Conservation (phyloP, 2,329 filamentous ascomycete species). For the Didymella sp. region DNA sequence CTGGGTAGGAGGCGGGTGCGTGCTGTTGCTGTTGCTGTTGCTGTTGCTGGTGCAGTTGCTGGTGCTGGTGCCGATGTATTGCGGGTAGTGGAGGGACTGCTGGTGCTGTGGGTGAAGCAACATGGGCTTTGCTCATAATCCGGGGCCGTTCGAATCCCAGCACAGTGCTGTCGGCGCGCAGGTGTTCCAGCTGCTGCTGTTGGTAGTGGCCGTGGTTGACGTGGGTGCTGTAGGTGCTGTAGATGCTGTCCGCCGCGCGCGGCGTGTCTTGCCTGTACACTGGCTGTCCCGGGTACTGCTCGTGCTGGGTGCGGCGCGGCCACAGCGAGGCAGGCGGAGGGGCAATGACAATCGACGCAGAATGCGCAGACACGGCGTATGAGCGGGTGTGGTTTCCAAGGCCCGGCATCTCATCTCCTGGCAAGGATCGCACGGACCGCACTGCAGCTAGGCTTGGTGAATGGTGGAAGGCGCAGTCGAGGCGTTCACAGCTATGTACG, state of each 20-base stretch:
- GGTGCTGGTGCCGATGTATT: too few species aligned
- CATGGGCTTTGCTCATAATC: slow-evolving; percentile 19
- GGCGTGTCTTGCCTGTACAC: background rate
- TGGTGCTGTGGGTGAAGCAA: slow-evolving; percentile 4
- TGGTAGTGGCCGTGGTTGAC: background rate
- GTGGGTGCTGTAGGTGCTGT: background rate
- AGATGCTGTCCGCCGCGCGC: slow-evolving; percentile 1
- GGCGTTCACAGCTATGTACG: slow-evolving; percentile 3
- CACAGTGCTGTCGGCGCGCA: slow-evolving; percentile 21
- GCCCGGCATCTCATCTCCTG: slow-evolving; percentile 3
- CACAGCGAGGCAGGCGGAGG: slow-evolving; percentile 19
- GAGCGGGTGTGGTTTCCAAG: background rate
- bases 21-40: too few species aligned
- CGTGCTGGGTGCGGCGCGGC: slow-evolving; percentile 7
- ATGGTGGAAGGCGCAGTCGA: slow-evolving; percentile 17
- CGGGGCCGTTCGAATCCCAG: slow-evolving; percentile 16
- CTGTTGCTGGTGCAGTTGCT: too few species aligned
- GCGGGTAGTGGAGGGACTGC: background rate
- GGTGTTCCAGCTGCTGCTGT: slow-evolving; percentile 4
- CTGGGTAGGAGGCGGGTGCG: too few species aligned
- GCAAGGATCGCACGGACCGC: slow-evolving; percentile 2
- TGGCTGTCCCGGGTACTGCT: slow-evolving; percentile 1
- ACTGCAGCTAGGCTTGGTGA: background rate
- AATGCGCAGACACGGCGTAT: slow-evolving; percentile 12
- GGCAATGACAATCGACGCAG: slow-evolving; percentile 15